Conservation (phyloP, 1,284 basidiomycete genomes). For the Butyriboletus appendiculatus region DNA sequence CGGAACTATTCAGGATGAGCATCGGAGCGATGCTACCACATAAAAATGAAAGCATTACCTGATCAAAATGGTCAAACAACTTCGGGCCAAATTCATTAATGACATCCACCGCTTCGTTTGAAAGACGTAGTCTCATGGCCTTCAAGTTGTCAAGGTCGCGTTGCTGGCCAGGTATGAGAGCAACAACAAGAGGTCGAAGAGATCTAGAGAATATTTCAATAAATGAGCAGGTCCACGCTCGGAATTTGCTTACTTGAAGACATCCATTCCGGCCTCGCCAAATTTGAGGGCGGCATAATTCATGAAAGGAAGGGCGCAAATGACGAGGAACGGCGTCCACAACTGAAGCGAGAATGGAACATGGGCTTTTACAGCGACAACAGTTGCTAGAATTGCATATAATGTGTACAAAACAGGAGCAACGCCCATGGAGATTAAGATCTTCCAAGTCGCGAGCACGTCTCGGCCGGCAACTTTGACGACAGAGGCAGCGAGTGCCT, state of each 20-base stretch:
- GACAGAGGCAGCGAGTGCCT: constrained; percentile 94
- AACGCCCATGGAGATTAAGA: constrained; percentile 91
- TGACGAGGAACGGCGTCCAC: constrained; percentile 80
- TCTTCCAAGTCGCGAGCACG: constrained; percentile 98
- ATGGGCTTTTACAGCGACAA: constrained; percentile 72
- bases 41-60: constrained; percentile 47
- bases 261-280: constrained; percentile 98
- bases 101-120: constrained; percentile 86
- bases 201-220: constrained; percentile 62
- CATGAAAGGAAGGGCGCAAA: constrained; percentile 82
- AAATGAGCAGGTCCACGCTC: constrained; percentile 33
- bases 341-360: constrained; percentile 66
- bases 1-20: constrained; percentile 54
- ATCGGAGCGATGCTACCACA: background rate
- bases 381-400: constrained; percentile 82
- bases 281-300: constrained; percentile 97
- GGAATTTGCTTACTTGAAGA: constrained; percentile 77
- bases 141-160: constrained; percentile 82
- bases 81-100: constrained; percentile 92
- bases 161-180: constrained; percentile 91
- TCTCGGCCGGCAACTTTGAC: constrained; percentile 97
- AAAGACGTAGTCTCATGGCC: constrained; percentile 74
- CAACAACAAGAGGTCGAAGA: constrained; percentile 88
- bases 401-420: constrained; percentile 87
- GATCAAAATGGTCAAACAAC: constrained; percentile 87